Percentiles rank a stretch among this genome's conserved stretches.
phyloP scores from a whole-genome alignment of 2,329 filamentous ascomycete genomes.

The Colletotrichum costaricense region DNA sequence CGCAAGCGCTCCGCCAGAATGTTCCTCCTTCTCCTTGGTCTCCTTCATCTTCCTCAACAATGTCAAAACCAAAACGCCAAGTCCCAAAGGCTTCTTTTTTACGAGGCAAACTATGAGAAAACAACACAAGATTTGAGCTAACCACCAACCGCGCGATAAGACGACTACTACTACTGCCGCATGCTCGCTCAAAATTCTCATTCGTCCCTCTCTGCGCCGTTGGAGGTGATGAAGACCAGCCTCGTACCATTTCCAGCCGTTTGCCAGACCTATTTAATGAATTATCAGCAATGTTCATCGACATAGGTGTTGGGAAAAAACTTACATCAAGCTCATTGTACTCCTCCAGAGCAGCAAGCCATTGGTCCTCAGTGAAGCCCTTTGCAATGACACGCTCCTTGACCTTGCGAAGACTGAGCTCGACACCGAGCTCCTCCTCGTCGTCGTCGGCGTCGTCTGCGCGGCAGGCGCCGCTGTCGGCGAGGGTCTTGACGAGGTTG shows the following conservation, averaged over 20 bases:
- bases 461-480: conserved; percentile 86
- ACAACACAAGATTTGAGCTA: not conserved
- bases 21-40: not conserved
- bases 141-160: not conserved
- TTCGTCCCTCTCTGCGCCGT: conserved; percentile 31
- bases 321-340: conserved; percentile 91
- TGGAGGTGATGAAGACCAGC: conserved; percentile 73
- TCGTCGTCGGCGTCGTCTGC: conserved; percentile 74
- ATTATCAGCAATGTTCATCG: conserved; percentile 49
- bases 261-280: conserved; percentile 76
- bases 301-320: conserved; percentile 41
- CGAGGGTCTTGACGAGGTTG: conserved; percentile 89
- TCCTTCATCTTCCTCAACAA: not conserved
- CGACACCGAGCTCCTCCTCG: conserved; percentile 64
- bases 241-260: conserved; percentile 76
- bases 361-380: conserved; percentile 96
- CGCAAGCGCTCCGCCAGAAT: not conserved
- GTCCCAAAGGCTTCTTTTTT: conserved; percentile 2
- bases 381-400: conserved; percentile 93
- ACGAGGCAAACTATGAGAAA: conserved; percentile 4
- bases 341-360: conserved; percentile 86
- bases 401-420: conserved; percentile 89
- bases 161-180: no score
- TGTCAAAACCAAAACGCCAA: conserved; percentile 13
- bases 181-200: not conserved